Conservation (phyloP, 768 basidiomycete species). For the Coprinellus aureogranulatus region DNA sequence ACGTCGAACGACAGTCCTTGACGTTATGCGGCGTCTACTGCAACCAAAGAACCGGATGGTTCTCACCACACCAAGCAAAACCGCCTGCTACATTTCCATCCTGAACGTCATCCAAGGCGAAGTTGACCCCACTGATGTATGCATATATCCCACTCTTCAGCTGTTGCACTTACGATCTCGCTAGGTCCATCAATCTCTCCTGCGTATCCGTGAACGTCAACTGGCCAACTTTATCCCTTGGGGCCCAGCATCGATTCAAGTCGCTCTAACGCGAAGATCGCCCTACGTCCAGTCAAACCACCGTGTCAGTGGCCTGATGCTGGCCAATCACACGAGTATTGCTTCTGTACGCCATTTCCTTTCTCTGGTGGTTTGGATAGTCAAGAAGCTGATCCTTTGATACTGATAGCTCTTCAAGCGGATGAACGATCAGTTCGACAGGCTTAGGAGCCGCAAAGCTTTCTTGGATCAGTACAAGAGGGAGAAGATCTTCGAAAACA, state of each 20-base stretch:
- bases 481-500: slow-evolving; percentile 92
- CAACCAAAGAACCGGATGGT: slow-evolving; percentile 99
- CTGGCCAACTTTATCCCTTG: slow-evolving; percentile 98
- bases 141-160: slow-evolving; percentile 25
- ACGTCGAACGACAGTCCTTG: slow-evolving; percentile 92
- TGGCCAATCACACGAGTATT: slow-evolving; percentile 99
- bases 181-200: slow-evolving; percentile 94
- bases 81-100: slow-evolving; percentile 95
- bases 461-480: slow-evolving; percentile 98
- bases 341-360: slow-evolving; percentile 67
- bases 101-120: slow-evolving; percentile 99
- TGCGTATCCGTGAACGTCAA: slow-evolving; percentile 94
- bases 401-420: slow-evolving; percentile 98
- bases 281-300: slow-evolving; percentile 88
- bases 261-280: slow-evolving; percentile 87
- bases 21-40: slow-evolving; percentile 95
- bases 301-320: slow-evolving; percentile 96
- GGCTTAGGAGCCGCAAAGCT: slow-evolving; percentile 81
- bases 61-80: slow-evolving; percentile 86
- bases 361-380: too few relatives aligned
- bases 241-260: slow-evolving; percentile 98
- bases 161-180: not conserved
- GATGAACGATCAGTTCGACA: slow-evolving; percentile 94
- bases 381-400: too few relatives aligned
- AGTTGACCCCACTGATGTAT: slow-evolving; percentile 96